Conservation (phyloP, 2,329 filamentous ascomycete genomes). For the Waltergamsia citrina region DNA sequence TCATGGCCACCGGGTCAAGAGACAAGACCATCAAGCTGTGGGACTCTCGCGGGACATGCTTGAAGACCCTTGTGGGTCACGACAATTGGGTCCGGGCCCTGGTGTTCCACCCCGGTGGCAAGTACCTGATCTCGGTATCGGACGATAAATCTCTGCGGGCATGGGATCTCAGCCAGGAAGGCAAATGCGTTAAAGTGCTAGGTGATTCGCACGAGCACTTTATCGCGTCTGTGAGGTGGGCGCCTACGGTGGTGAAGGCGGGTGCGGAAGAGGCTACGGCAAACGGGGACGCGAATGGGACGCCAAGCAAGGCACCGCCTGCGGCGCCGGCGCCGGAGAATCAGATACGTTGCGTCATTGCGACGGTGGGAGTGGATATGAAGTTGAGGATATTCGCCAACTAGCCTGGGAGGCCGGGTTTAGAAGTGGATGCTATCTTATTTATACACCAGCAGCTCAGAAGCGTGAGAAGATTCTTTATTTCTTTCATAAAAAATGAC, state of each 20-base stretch:
- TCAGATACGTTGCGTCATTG: slow-evolving; percentile 72
- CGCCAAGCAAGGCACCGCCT: slow-evolving; percentile 37
- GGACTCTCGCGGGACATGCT: slow-evolving; percentile 74
- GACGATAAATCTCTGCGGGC: slow-evolving; percentile 91
- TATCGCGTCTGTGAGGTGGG: slow-evolving; percentile 80
- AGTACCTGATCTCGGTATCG: slow-evolving; percentile 75
- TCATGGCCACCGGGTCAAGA: slow-evolving; percentile 77
- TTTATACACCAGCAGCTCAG: no score
- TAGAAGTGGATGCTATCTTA: neutral
- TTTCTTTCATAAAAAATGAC: no score
- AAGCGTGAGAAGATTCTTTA: no score
- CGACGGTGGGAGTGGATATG: slow-evolving; percentile 74
- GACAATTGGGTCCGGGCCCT: slow-evolving; percentile 89
- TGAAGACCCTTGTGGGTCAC: slow-evolving; percentile 79
- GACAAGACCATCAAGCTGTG: slow-evolving; percentile 89
- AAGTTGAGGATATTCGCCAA: slow-evolving; percentile 70
- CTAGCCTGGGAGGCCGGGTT: slow-evolving; percentile 12
- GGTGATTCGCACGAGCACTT: slow-evolving; percentile 75
- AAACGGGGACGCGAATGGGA: slow-evolving; percentile 14
- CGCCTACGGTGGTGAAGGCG: slow-evolving; percentile 63
- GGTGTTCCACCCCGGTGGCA: slow-evolving; percentile 85
- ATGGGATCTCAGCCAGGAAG: slow-evolving; percentile 88
- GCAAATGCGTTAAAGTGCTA: slow-evolving; percentile 78
- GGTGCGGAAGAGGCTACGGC: slow-evolving; percentile 21
- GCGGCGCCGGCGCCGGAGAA: slow-evolving; percentile 26